Conservation (phyloP, 495 filamentous ascomycete genomes). For the Hypoxylon lienhwacheense region DNA sequence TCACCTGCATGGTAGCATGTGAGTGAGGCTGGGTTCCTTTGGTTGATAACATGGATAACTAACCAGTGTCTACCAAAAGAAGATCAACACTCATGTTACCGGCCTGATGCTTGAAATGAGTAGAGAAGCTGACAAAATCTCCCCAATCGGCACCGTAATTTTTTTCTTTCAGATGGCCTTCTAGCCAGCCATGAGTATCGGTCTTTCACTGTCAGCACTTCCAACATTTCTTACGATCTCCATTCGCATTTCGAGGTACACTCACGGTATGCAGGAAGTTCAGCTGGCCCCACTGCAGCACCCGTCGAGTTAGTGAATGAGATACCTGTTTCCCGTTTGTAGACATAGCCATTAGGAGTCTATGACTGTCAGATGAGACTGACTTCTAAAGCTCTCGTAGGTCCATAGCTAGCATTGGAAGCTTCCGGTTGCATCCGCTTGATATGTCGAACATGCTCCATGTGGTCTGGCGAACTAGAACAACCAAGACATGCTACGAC, state of each 20-base stretch:
- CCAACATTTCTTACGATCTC: neutral
- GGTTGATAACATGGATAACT: conserved; percentile 59
- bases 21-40: neutral
- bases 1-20: conserved; percentile 53
- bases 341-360: neutral
- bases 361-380: neutral
- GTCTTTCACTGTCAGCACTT: conserved; percentile 23
- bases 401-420: conserved; percentile 42
- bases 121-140: conserved; percentile 83
- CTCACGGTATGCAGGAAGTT: conserved; percentile 77
- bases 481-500: conserved; percentile 39
- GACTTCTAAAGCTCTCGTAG: conserved; percentile 37
- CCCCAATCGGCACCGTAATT: conserved; percentile 84
- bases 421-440: conserved; percentile 56
- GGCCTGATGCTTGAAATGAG: conserved; percentile 67
- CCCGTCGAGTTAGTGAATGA: conserved; percentile 11
- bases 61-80: conserved; percentile 76
- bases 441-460: conserved; percentile 45
- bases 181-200: conserved; percentile 83
- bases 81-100: conserved; percentile 68
- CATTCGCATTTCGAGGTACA: neutral
- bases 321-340: neutral
- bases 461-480: conserved; percentile 37
- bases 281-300: conserved; percentile 68
- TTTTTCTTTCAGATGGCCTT: conserved; percentile 75